These are phyloP conservation scores for Mantamonas sphyraenae DNA, from an alignment of 78 protist species.

Conservation along the genomic window DNA sequence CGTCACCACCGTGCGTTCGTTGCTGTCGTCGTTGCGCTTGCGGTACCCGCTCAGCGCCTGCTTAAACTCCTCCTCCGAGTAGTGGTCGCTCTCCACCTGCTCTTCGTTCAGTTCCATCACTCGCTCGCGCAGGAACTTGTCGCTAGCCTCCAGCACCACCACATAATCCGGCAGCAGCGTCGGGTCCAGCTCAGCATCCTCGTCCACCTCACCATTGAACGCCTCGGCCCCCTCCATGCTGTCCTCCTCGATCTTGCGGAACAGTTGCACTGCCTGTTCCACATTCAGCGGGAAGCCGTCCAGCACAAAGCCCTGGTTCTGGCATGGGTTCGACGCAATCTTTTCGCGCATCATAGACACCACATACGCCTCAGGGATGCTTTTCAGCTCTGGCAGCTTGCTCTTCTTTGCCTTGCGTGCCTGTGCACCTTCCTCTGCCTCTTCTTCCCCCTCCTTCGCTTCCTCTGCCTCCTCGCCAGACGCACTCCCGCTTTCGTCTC, in stretches of 20 bases:
- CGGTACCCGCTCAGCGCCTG: no score
- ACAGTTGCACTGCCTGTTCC: slow-evolving; percentile 23
- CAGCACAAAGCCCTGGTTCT: slow-evolving; percentile 57
- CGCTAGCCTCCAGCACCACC: slow-evolving; percentile 17
- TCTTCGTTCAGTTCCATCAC: slow-evolving; percentile 5
- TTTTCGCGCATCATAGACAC: slow-evolving; percentile 5
- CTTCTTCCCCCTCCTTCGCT: no score
- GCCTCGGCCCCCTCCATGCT: slow-evolving; percentile 1
- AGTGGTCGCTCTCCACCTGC: background rate
- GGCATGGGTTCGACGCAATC: slow-evolving; percentile 23
- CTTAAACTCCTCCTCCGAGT: background rate
- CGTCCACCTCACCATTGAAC: slow-evolving; percentile 5
- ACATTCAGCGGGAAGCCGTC: slow-evolving; percentile 41
- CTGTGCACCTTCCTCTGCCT: no score
- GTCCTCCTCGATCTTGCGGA: slow-evolving; percentile 6
- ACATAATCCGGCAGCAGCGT: slow-evolving; percentile 20
- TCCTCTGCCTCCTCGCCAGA: no score
- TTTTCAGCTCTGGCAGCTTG: background rate
- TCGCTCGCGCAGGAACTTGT: slow-evolving; percentile 20
- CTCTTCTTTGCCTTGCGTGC: background rate
- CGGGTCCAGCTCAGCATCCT: background rate
- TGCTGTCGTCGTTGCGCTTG: no score
- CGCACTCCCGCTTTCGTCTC: no score
- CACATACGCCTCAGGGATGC: background rate
- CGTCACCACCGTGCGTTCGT: background rate